Percentiles rank a stretch among this genome's conserved stretches.
Conservation (phyloP, 2,329 filamentous ascomycete genomes). For the Aspergillus sp. region DNA sequence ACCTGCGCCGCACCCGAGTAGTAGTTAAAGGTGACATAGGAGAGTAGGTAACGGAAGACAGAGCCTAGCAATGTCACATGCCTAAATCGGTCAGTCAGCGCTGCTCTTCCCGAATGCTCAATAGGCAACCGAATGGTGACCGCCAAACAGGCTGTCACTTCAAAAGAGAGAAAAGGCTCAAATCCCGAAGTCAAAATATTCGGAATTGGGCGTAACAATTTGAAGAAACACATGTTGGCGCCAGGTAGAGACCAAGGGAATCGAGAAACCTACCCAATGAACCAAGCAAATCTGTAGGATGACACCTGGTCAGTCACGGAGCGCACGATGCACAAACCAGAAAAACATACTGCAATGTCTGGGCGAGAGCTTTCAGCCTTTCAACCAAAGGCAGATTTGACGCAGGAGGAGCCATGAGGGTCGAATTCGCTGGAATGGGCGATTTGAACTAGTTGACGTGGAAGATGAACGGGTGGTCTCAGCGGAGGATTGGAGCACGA, state of each 20-base stretch:
- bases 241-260: constrained; percentile 5
- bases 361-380: constrained; percentile 73
- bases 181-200: background rate
- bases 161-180: background rate
- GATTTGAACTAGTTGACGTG: background rate
- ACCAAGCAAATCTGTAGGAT: constrained; percentile 63
- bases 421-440: background rate
- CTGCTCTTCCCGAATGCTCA: background rate
- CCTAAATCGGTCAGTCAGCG: constrained; percentile 50
- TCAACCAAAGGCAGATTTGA: constrained; percentile 69
- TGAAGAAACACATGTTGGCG: background rate
- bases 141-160: background rate
- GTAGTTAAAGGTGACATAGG: constrained; percentile 87
- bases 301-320: constrained; percentile 34
- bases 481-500: background rate
- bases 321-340: constrained; percentile 9
- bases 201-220: background rate
- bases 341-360: constrained; percentile 84
- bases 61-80: constrained; percentile 83
- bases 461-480: constrained; percentile 1
- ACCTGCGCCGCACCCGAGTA: constrained; percentile 74
- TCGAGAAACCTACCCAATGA: constrained; percentile 66
- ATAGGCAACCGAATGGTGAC: background rate
- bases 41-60: constrained; percentile 78
- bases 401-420: constrained; percentile 69